These are phyloP conservation scores for Trametes pubescens DNA, from an alignment of 1,284 basidiomycete species.

Conservation along the genomic window DNA sequence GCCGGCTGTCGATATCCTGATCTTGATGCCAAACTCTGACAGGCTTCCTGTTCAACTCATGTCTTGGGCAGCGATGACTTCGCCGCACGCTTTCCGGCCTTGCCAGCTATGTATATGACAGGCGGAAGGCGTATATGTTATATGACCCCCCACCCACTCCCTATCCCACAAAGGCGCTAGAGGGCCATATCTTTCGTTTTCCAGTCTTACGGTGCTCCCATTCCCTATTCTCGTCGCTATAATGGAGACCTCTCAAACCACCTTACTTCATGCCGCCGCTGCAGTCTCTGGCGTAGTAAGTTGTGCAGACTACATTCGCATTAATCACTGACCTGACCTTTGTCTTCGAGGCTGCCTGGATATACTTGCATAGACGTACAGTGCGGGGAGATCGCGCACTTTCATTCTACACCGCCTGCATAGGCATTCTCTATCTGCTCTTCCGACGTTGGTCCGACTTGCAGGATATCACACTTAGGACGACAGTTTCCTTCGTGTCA, in stretches of 20 bases:
- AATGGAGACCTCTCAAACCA: background rate
- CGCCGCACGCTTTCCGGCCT: too few species aligned
- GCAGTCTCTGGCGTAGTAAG: background rate
- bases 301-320: background rate
- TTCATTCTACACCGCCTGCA: background rate
- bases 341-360: background rate
- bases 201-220: too few species aligned
- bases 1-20: too few species aligned
- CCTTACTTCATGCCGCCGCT: background rate
- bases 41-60: too few species aligned
- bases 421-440: background rate
- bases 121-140: too few species aligned
- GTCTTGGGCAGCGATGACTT: too few species aligned
- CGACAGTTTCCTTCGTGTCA: background rate
- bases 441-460: background rate
- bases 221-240: too few species aligned
- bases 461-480: background rate
- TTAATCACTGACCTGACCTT: background rate
- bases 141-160: too few species aligned
- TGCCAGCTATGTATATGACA: too few species aligned
- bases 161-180: too few species aligned
- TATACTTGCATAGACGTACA: background rate
- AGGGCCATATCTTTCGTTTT: too few species aligned
- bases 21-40: too few species aligned
- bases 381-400: conserved; percentile 7